Base-by-base conservation (phyloP, 768 basidiomycete species). In the Tephrocybe sp. region DNA sequence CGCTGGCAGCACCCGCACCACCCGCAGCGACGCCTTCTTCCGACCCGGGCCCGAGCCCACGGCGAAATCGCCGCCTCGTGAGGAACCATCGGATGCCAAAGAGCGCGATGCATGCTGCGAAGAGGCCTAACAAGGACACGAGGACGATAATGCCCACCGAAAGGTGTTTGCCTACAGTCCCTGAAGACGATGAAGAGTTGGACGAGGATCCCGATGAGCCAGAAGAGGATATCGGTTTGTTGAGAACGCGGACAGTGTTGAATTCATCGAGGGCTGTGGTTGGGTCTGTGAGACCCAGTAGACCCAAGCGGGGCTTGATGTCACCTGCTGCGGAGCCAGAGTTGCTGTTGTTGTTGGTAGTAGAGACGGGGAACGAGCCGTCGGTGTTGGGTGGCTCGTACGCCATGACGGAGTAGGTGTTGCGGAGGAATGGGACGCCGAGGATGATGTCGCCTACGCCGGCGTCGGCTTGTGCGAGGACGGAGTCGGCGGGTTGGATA, bases 391-490 rank as follows among this genome's bases (percentile, higher is more conserved):
- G 35, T 4, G 35, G 35, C 11, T 36, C 49, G 62, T 85, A 89
- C 0, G 83, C 84, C 77, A 90, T 78, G 55, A 92, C 87, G 11
- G 80, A 84, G 62, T 92, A 92, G 3, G 81, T 76, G 59, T 84
- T 90, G 10, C 87, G 76, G 59, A 92, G 68, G 62, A 92, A 92
- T 0, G 89, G 83, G 0, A 89, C 85, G 35, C 88, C 89, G 34
- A 92, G 81, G 51, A 92, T 73, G 69, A 92, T 83, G 64, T 91
- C 89, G 0, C 79, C 83, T 14, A 80, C 68, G 12, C 53, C 58
- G 3, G 70, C 65, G 13, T 57, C 50, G 0, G 72, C 56, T 2
- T 59, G 61, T 10, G 65, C 57, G 39, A 87, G 73, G 12, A 66
- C 57, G 9, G 65, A 53, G 36, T 78, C 75, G 13, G 73, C 76